Percentiles rank a stretch among this genome's conserved stretches.
These are phyloP conservation scores for Xerocomus brunneocitrinus DNA, from an alignment of 768 basidiomycete species.

Conservation along the genomic window DNA sequence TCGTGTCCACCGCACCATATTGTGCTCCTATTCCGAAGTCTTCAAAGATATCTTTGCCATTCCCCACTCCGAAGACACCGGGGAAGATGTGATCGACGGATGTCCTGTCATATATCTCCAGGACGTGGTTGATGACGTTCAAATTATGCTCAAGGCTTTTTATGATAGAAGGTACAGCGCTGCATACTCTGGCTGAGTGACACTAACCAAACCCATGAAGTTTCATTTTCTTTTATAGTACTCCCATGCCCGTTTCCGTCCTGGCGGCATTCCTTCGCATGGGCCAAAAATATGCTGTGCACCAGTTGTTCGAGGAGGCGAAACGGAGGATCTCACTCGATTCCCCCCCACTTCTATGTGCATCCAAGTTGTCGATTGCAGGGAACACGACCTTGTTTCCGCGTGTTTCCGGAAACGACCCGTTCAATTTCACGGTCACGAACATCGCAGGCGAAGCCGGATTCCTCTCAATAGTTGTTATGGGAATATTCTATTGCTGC, in stretches of 20 bases:
- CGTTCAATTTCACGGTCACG: conserved; percentile 12
- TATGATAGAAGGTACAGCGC: conserved; percentile 9
- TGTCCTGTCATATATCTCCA: conserved; percentile 20
- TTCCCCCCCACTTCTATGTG: background rate
- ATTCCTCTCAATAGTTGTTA: background rate
- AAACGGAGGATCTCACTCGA: conserved; percentile 1
- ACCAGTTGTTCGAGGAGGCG: conserved; percentile 10
- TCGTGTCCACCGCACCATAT: conserved; percentile 28
- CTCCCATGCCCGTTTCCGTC: conserved; percentile 10
- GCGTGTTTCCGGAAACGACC: conserved; percentile 5
- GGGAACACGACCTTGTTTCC: background rate
- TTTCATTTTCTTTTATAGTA: conserved; percentile 1
- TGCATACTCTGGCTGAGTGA: background rate
- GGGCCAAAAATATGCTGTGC: conserved; percentile 14
- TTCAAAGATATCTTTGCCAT: conserved; percentile 29
- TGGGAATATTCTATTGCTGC: conserved; percentile 4
- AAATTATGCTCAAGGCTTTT: conserved; percentile 16
- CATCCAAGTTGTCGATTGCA: background rate
- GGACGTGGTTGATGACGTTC: conserved; percentile 12
- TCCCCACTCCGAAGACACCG: conserved; percentile 1
- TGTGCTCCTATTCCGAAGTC: conserved; percentile 26
- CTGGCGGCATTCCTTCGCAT: conserved; percentile 9
- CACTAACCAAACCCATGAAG: background rate
- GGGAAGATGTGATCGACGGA: conserved; percentile 10
- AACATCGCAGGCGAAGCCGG: conserved; percentile 13